Percentiles rank a stretch among this genome's conserved stretches.
These are phyloP conservation scores for Quercus glauca DNA, from an alignment of 306 rosid species.

Conservation along the genomic window DNA sequence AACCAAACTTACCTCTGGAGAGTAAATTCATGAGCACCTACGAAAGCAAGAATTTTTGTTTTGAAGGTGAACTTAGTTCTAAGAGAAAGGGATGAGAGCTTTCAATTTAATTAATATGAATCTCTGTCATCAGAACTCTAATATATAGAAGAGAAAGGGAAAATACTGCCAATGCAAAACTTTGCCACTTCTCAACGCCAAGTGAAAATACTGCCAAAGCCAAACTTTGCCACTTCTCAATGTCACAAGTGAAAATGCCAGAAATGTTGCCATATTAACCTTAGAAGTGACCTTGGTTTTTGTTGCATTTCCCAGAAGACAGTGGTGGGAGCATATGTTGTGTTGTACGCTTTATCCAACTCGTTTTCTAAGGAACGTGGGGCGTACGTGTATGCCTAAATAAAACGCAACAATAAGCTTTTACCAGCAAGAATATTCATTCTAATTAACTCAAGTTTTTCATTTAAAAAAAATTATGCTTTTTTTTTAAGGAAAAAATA, in stretches of 20 bases:
- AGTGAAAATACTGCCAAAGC: not conserved
- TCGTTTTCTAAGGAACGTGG: not conserved
- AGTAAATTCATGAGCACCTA: slow-evolving; percentile 48
- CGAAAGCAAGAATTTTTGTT: slow-evolving; percentile 28
- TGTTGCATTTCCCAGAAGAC: not conserved
- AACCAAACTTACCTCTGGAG: slow-evolving; percentile 32
- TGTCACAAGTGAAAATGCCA: no score
- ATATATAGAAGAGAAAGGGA: not conserved
- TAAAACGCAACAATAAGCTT: not conserved
- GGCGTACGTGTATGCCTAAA: slow-evolving; percentile 3
- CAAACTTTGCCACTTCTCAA: not conserved
- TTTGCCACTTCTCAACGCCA: not conserved
- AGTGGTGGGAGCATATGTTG: not conserved
- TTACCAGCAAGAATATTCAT: slow-evolving; percentile 30
- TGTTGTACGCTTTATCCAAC: not conserved
- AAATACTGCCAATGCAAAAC: not conserved
- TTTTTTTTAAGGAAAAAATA: no score
- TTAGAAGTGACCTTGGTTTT: not conserved
- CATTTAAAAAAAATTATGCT: no score
- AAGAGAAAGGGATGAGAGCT: not conserved
- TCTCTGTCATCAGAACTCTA: no score
- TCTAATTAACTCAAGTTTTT: not conserved
- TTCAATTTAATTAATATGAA: not conserved
- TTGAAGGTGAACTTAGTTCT: slow-evolving; percentile 1
- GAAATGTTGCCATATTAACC: no score